Percentiles rank a stretch among this genome's conserved stretches.
Conservation (phyloP, 2,329 filamentous ascomycete species). For the Clarireedia homoeocarpa region DNA sequence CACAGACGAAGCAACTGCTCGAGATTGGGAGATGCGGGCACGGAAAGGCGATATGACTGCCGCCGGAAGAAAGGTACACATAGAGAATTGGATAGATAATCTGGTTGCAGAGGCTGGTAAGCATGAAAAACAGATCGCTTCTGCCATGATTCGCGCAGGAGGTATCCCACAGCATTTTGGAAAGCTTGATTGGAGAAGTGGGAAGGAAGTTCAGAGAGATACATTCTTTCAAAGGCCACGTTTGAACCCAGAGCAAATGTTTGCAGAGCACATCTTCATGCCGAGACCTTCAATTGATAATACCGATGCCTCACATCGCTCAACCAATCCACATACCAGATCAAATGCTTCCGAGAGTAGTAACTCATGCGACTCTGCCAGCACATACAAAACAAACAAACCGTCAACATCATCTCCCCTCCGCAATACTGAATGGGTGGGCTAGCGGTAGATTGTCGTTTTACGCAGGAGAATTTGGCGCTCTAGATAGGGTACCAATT, state of each 20-base stretch:
- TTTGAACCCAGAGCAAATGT: too few species aligned
- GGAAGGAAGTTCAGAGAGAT: not conserved
- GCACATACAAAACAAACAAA: not conserved
- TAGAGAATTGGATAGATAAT: slow-evolving; percentile 1
- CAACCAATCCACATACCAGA: too few species aligned
- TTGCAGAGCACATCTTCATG: too few species aligned
- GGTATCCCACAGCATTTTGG: slow-evolving; percentile 3
- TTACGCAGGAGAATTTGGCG: too few species aligned
- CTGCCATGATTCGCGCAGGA: not conserved
- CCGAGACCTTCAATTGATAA: too few species aligned
- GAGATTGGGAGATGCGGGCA: not conserved
- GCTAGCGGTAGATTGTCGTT: too few species aligned
- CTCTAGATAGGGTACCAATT: too few species aligned
- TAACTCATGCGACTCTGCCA: not conserved
- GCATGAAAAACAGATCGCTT: not conserved
- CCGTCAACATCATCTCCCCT: not conserved
- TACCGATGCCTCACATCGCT: too few species aligned
- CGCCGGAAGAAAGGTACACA: not conserved
- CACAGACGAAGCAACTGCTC: not conserved
- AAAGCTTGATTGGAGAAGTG: not conserved
- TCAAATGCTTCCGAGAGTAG: not conserved
- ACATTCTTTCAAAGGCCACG: too few species aligned
- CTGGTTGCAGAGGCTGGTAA: not conserved
- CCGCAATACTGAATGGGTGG: not conserved
- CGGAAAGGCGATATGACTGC: not conserved